Base-by-base conservation (phyloP, 257 asterid genomes). In the Forsythia suspensa region DNA sequence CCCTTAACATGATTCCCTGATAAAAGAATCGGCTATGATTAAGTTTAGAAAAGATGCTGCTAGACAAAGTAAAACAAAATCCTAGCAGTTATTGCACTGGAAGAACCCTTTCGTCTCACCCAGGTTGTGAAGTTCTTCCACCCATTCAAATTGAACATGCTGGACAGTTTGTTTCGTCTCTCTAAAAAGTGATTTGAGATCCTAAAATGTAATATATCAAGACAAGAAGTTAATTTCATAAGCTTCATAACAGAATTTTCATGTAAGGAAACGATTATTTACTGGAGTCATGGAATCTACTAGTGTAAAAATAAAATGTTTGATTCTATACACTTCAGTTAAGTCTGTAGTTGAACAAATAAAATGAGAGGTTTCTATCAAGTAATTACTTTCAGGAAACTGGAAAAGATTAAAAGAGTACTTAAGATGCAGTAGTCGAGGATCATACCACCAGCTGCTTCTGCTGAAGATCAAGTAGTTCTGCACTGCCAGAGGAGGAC, bases 1-100 rank as follows among this genome's bases (percentile, higher is more conserved):
- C 93, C 91, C 88, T 89, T 88, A 40, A 92, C 88, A 87, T 92
- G 92, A 82, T 85, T 84, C 80, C 88, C 97, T 94, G 86, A 48
- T 20, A 71, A 74, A 70, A 52, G 48, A 38, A 80, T 76, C 12
- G 4, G 38, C 46, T 3, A n/a, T 77, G 72, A 74, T 61, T 57
- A 68, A 51, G 9, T 46, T 41, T 77, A 42, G 37, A 72, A 20
- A 67, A 57, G 74, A 74, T 59, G 73, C 72, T 59, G 12, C 51
- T 57, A 29, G 52, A 29, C n/a, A 63, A 72, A 83, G 12, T 40
- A 48, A 13, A 48, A 55, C 9, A 55, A 55, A 18, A 57, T 16
- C 29, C 29, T 18, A 57, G 24, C 66, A 7, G 4, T 57, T 20
- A 24, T n/a, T 57, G 29, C 29, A 57, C 12, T n/a, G 3, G 59